A percentile compares a stretch with the other conserved stretches of the same genome.
Conservation (phyloP, 2,329 filamentous ascomycete species). For the Sphaerostilbella broomeana region DNA sequence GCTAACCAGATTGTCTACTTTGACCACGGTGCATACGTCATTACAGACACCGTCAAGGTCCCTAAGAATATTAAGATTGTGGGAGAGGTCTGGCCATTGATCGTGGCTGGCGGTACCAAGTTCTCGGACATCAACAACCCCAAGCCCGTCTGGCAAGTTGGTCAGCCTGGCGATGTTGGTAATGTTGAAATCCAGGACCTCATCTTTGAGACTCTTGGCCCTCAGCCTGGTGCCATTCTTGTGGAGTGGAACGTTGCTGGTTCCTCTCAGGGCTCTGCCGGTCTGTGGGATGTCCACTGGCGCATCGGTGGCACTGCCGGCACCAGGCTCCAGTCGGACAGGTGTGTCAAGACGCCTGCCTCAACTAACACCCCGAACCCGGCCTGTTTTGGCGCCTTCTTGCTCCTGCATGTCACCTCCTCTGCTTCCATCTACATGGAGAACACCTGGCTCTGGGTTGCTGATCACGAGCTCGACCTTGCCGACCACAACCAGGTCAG, state of each 20-base stretch:
- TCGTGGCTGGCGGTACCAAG: conserved; percentile 71
- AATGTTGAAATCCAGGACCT: conserved; percentile 82
- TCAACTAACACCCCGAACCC: conserved; percentile 53
- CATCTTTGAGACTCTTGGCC: conserved; percentile 75
- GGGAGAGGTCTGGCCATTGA: conserved; percentile 84
- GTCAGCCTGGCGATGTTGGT: conserved; percentile 68
- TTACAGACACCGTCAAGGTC: conserved; percentile 63
- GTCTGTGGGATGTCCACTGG: conserved; percentile 94
- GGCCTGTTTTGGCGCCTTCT: conserved; percentile 67
- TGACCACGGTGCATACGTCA: conserved; percentile 66
- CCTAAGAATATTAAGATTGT: conserved; percentile 80
- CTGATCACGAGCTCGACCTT: conserved; percentile 83
- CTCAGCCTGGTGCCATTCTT: conserved; percentile 80
- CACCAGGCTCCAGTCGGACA: conserved; percentile 72
- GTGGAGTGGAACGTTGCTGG: conserved; percentile 85
- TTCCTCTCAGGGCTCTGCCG: conserved; percentile 59
- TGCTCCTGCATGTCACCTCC: conserved; percentile 60
- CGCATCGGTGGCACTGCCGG: conserved; percentile 83
- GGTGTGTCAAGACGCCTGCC: conserved; percentile 70
- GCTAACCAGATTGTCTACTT: conserved; percentile 65
- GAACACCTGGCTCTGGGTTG: conserved; percentile 86
- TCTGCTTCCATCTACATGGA: conserved; percentile 69
- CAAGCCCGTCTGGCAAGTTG: conserved; percentile 79
- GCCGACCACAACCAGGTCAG: conserved; percentile 69
- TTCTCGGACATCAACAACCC: conserved; percentile 74